phyloP scores from a whole-genome alignment of 176 grass and related monocot genomes.

The Elymus sibiricus region DNA sequence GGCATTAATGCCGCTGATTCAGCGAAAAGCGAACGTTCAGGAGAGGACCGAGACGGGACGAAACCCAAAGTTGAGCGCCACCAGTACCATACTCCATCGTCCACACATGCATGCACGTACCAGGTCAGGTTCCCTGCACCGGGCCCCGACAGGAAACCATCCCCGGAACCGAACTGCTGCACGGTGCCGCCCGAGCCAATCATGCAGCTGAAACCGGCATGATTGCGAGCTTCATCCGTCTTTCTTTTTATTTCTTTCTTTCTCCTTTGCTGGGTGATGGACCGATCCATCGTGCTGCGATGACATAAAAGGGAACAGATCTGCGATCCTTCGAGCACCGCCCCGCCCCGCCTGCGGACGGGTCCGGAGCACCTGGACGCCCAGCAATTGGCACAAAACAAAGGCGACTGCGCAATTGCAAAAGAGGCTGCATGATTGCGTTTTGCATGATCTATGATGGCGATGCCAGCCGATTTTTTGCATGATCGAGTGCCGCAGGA shows the following conservation, averaged over 20 bases:
- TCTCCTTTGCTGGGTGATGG: background rate
- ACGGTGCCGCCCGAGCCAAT: background rate
- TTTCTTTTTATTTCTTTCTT: background rate
- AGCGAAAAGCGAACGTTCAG: background rate
- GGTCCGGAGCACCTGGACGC: background rate
- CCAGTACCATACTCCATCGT: background rate
- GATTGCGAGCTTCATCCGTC: background rate
- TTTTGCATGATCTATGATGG: background rate
- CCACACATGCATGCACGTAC: background rate
- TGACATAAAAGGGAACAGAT: slow-evolving; percentile 8
- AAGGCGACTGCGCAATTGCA: background rate
- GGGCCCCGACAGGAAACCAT: background rate
- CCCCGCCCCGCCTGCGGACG: background rate
- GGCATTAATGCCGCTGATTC: background rate
- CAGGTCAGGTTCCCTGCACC: slow-evolving; percentile 6
- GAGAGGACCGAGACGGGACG: background rate
- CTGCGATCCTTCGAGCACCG: background rate
- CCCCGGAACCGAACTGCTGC: background rate
- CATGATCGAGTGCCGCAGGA: background rate
- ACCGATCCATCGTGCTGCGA: background rate
- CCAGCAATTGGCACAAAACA: background rate
- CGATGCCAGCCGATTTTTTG: background rate
- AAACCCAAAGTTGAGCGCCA: background rate
- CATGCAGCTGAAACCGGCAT: background rate
- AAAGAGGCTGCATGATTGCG: background rate